Evolutionary conservation across 1,284 basidiomycete species (phyloP).

Genomic region (Cutaneotrichosporon daszewskae): DNA sequence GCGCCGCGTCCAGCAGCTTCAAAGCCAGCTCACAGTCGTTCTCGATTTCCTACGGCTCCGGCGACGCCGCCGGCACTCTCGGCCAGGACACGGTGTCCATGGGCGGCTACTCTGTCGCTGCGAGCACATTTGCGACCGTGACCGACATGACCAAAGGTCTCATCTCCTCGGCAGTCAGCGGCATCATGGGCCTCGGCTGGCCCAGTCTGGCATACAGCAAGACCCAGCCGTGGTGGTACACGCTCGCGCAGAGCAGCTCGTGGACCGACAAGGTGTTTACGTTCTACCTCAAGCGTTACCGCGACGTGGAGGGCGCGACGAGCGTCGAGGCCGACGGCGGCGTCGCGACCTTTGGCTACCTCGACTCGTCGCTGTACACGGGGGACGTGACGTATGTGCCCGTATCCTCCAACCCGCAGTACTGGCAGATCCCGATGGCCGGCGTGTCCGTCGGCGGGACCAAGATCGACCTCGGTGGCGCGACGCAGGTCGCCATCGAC

Average conservation of each 20-base stretch:
- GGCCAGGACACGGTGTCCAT: slow-evolving; percentile 69
- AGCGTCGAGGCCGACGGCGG: slow-evolving; percentile 62
- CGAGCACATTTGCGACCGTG: slow-evolving; percentile 59
- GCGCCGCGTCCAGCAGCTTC: slow-evolving; percentile 14
- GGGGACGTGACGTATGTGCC: slow-evolving; percentile 74
- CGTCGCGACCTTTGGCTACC: slow-evolving; percentile 59
- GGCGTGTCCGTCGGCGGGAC: slow-evolving; percentile 48
- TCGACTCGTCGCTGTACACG: slow-evolving; percentile 64
- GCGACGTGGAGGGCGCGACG: slow-evolving; percentile 54
- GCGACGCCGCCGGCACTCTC: slow-evolving; percentile 64
- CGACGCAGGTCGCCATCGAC: slow-evolving; percentile 50
- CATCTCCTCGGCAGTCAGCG: slow-evolving; percentile 45
- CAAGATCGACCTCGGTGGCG: slow-evolving; percentile 37
- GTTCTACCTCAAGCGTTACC: slow-evolving; percentile 71
- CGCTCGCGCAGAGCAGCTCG: slow-evolving; percentile 55
- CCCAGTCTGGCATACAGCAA: slow-evolving; percentile 47
- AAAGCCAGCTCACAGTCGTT: slow-evolving; percentile 27
- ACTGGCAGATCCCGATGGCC: slow-evolving; percentile 45
- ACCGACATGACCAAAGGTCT: slow-evolving; percentile 41
- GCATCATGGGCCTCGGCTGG: slow-evolving; percentile 53
- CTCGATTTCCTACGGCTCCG: slow-evolving; percentile 52
- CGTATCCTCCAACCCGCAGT: slow-evolving; percentile 45
- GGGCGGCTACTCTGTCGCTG: slow-evolving; percentile 67
- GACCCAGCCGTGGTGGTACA: slow-evolving; percentile 55
- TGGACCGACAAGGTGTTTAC: slow-evolving; percentile 69